phyloP scores from a whole-genome alignment of 192 early-diverging fungal genomes.

The Pilaira anomala region DNA sequence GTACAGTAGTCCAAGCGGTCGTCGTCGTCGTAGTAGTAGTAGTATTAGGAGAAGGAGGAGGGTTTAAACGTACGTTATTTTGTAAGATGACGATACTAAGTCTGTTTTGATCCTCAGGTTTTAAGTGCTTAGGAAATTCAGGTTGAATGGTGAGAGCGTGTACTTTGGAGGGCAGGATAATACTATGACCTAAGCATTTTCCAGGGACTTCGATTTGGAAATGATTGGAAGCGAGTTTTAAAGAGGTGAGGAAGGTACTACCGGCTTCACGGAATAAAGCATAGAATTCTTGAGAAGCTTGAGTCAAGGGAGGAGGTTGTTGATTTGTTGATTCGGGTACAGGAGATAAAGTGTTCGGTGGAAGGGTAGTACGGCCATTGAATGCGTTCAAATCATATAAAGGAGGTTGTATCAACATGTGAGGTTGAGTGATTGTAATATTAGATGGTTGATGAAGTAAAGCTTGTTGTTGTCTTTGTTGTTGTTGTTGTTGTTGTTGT shows the following conservation, averaged over 20 bases:
- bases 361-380: too few species aligned
- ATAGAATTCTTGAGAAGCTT: background rate
- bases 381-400: background rate
- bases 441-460: background rate
- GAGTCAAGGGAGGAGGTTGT: background rate
- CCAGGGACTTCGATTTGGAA: conserved; percentile 5
- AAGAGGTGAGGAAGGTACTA: background rate
- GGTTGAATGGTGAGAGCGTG: conserved; percentile 16
- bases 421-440: background rate
- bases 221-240: conserved; percentile 9
- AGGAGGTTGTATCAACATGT: background rate
- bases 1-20: conserved; percentile 9
- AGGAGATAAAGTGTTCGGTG: background rate
- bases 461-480: background rate
- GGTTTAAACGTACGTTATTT: background rate
- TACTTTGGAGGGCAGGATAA: conserved; percentile 13
- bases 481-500: background rate
- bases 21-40: too few species aligned
- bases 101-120: background rate
- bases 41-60: too few species aligned
- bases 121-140: conserved; percentile 4
- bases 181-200: conserved; percentile 22
- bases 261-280: background rate
- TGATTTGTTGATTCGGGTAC: background rate
- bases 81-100: background rate